These are phyloP conservation scores for Corylus avellana DNA, from an alignment of 306 rosid genomes.

Conservation along the genomic window DNA sequence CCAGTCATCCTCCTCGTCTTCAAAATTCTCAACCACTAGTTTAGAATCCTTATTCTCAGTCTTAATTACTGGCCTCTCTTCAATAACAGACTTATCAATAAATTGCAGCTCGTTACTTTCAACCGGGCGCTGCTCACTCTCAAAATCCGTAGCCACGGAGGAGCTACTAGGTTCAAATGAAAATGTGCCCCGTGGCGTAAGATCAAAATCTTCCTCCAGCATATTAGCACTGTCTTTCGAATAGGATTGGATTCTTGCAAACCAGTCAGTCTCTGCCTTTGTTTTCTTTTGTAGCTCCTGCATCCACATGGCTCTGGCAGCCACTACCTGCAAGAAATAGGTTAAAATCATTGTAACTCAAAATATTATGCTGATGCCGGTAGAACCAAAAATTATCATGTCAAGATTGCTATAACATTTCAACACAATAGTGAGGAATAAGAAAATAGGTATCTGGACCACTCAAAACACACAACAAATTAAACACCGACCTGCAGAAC, in stretches of 20 bases:
- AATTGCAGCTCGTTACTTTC: slow-evolving; percentile 55
- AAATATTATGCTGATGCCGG: background rate
- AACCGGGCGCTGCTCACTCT: slow-evolving; percentile 47
- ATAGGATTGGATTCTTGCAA: slow-evolving; percentile 47
- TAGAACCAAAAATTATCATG: background rate
- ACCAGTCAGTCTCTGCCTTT: slow-evolving; percentile 51
- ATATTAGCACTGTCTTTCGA: slow-evolving; percentile 37
- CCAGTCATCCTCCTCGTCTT: slow-evolving; percentile 75
- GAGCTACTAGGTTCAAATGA: slow-evolving; percentile 39
- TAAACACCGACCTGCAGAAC: background rate
- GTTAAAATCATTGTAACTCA: slow-evolving; percentile 17
- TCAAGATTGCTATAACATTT: background rate
- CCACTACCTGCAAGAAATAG: slow-evolving; percentile 64
- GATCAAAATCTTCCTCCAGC: slow-evolving; percentile 44
- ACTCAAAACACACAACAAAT: background rate
- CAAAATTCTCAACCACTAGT: slow-evolving; percentile 44
- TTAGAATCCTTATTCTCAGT: slow-evolving; percentile 54
- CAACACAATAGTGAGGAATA: background rate
- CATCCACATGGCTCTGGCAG: slow-evolving; percentile 92
- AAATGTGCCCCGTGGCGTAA: slow-evolving; percentile 32
- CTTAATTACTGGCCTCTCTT: slow-evolving; percentile 50
- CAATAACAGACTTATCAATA: slow-evolving; percentile 60
- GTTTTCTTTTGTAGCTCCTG: slow-evolving; percentile 79
- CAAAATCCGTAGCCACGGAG: slow-evolving; percentile 43
- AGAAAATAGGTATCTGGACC: background rate